Evolutionary conservation across 495 filamentous ascomycete species (phyloP).

Genomic region (Xylaria longipes): DNA sequence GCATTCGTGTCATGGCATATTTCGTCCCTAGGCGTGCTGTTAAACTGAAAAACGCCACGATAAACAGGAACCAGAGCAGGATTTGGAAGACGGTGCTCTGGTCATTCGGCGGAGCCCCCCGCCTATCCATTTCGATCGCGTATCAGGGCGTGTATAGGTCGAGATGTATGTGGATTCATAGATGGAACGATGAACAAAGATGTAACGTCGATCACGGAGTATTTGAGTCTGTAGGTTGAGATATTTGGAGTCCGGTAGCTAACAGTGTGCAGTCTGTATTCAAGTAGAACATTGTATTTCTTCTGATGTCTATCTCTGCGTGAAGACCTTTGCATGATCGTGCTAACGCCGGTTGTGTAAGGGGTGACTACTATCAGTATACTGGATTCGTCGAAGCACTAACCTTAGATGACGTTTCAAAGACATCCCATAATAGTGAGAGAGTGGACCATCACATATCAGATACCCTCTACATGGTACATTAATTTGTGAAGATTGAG

Average conservation of each 20-base stretch:
- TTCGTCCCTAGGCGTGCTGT: conserved; percentile 34
- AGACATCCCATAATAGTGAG: neutral
- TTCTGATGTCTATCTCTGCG: conserved; percentile 6
- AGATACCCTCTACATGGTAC: neutral
- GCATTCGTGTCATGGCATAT: conserved; percentile 30
- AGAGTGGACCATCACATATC: conserved; percentile 8
- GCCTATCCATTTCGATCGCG: conserved; percentile 2
- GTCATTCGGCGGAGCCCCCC: conserved; percentile 5
- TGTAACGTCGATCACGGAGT: conserved; percentile 10
- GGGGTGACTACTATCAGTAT: neutral
- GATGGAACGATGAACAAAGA: neutral
- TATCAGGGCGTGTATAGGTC: conserved; percentile 2
- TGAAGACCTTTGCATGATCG: neutral
- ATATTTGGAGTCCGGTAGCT: neutral
- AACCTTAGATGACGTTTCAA: neutral
- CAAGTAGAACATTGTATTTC: conserved; percentile 7
- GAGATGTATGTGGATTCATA: neutral
- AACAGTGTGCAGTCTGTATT: neutral
- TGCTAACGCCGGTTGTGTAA: neutral
- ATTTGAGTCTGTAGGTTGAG: neutral
- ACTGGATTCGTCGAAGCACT: neutral
- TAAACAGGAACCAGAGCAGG: conserved; percentile 33
- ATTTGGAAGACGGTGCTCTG: conserved; percentile 27
- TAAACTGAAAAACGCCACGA: conserved; percentile 31
- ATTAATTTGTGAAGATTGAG: neutral